phyloP scores from a whole-genome alignment of 495 filamentous ascomycete genomes.

The Penicillium verhagenii region DNA sequence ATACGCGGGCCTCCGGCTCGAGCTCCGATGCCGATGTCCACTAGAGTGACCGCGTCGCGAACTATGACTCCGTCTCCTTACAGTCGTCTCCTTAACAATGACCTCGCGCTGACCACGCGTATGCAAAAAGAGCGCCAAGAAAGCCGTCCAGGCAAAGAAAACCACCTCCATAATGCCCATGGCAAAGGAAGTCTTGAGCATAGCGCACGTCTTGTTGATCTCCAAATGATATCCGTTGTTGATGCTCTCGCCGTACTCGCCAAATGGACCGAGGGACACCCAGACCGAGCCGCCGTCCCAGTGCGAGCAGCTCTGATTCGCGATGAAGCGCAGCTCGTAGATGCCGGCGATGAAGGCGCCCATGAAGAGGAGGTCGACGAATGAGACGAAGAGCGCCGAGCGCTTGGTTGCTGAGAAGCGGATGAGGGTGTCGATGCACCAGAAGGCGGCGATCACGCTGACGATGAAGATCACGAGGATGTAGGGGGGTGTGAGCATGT shows the following conservation, averaged over 20 bases:
- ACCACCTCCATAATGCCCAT: conserved; percentile 85
- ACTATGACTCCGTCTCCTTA: conserved; percentile 43
- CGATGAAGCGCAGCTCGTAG: conserved; percentile 70
- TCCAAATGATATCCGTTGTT: conserved; percentile 43
- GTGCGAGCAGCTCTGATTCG: conserved; percentile 61
- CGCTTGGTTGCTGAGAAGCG: conserved; percentile 68
- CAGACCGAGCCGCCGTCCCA: conserved; percentile 50
- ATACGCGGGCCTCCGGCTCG: conserved; percentile 39
- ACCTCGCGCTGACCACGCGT: conserved; percentile 29
- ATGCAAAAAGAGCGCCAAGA: conserved; percentile 60
- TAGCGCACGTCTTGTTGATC: conserved; percentile 74
- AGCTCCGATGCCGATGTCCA: conserved; percentile 34
- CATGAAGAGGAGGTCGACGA: conserved; percentile 78
- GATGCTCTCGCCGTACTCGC: conserved; percentile 38
- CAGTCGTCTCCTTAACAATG: conserved; percentile 44
- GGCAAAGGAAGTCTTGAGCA: conserved; percentile 86
- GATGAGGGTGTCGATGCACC: conserved; percentile 79
- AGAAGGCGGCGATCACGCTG: conserved; percentile 73
- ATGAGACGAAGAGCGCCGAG: conserved; percentile 72
- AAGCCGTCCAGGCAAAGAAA: conserved; percentile 74
- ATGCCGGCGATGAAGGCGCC: conserved; percentile 81
- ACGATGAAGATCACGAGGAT: conserved; percentile 92
- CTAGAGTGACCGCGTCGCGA: conserved; percentile 35
- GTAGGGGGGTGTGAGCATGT: conserved; percentile 72
- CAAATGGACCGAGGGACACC: conserved; percentile 60